Conservation (phyloP, 2,329 filamentous ascomycete species). For the Dactylonectria macrodidyma region DNA sequence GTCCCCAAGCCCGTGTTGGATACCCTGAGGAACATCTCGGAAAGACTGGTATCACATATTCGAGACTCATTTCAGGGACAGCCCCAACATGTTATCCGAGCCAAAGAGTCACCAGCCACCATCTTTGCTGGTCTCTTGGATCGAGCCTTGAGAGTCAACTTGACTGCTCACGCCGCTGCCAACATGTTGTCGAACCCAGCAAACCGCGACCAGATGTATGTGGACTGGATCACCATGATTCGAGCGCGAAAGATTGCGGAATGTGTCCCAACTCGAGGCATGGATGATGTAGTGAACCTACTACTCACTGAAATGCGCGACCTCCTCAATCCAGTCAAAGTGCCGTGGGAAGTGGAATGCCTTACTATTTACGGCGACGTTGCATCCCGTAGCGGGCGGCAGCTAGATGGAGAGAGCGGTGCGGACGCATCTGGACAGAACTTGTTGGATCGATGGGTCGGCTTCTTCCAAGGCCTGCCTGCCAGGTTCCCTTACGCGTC, state of each 20-base stretch:
- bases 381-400: constrained; percentile 62
- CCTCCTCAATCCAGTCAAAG: constrained; percentile 77
- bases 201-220: constrained; percentile 95
- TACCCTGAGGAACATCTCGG: constrained; percentile 88
- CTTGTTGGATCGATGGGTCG: constrained; percentile 84
- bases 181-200: constrained; percentile 92
- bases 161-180: constrained; percentile 93
- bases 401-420: constrained; percentile 45
- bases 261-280: constrained; percentile 72
- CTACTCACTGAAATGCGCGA: constrained; percentile 78
- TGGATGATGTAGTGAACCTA: constrained; percentile 77
- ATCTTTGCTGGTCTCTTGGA: constrained; percentile 90
- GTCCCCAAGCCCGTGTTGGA: constrained; percentile 90
- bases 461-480: constrained; percentile 79
- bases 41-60: constrained; percentile 85
- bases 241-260: constrained; percentile 75
- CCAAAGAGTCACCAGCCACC: constrained; percentile 89
- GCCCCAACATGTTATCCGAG: constrained; percentile 86
- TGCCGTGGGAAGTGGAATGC: constrained; percentile 76
- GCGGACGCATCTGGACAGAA: constrained; percentile 66
- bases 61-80: constrained; percentile 88
- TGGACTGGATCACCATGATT: constrained; percentile 85
- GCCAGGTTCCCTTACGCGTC: constrained; percentile 81
- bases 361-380: constrained; percentile 73
- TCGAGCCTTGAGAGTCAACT: constrained; percentile 90